Percentiles rank a stretch among this genome's conserved stretches.
Conservation (phyloP, 2,329 filamentous ascomycete species). For the Thyridium curvatum region DNA sequence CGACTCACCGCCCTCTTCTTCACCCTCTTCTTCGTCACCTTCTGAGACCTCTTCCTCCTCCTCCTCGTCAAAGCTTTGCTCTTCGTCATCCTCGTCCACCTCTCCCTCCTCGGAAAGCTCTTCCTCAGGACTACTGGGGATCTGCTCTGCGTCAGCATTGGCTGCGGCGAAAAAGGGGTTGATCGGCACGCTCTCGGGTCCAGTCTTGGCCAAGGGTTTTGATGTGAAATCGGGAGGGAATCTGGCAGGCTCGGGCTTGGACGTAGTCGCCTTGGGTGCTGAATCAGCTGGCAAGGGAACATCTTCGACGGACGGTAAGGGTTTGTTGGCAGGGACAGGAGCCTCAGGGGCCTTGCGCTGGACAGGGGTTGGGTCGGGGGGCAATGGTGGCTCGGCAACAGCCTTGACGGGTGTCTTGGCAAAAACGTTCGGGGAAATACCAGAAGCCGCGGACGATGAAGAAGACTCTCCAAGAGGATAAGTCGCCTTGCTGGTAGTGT, state of each 20-base stretch:
- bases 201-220: conserved; percentile 21
- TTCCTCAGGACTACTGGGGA: conserved; percentile 12
- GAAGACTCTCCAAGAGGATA: conserved; percentile 45
- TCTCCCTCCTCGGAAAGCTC: conserved; percentile 22
- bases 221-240: conserved; percentile 27
- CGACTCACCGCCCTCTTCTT: conserved; percentile 40
- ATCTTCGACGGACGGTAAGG: conserved; percentile 10
- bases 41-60: conserved; percentile 21
- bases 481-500: conserved; percentile 45
- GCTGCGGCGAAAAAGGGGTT: conserved; percentile 4
- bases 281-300: conserved; percentile 16
- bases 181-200: conserved; percentile 10
- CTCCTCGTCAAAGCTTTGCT: conserved; percentile 27
- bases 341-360: too few relatives aligned
- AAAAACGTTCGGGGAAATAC: conserved; percentile 21
- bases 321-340: too few relatives aligned
- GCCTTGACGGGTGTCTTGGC: conserved; percentile 13
- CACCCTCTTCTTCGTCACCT: conserved; percentile 28
- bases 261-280: conserved; percentile 4
- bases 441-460: conserved; percentile 42
- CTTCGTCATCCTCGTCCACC: conserved; percentile 30
- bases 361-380: too few relatives aligned
- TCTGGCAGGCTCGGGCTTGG: conserved; percentile 15
- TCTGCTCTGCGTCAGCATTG: too few relatives aligned
- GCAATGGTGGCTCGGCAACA: conserved; percentile 1